Conservation (phyloP, 495 filamentous ascomycete species). For the Usnea hakonensis region DNA sequence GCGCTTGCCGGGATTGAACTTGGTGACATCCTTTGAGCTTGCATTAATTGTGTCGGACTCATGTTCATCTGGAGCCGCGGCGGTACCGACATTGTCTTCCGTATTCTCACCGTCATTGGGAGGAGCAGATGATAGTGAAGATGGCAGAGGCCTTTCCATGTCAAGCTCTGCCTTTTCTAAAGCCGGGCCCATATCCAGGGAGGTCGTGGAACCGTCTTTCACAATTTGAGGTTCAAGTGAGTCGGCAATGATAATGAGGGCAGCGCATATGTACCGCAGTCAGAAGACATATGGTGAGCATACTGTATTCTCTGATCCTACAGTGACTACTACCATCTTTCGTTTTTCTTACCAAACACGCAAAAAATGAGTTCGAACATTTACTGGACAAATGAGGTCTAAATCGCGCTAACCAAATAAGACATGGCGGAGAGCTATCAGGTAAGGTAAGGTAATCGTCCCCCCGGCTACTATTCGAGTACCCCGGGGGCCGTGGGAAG, state of each 20-base stretch:
- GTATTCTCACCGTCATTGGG: background rate
- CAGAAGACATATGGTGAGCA: background rate
- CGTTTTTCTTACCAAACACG: too few species aligned
- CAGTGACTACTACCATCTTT: too few species aligned
- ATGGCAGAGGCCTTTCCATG: background rate
- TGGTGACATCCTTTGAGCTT: background rate
- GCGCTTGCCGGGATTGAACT: constrained; percentile 12
- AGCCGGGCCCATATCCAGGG: background rate
- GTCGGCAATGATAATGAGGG: background rate
- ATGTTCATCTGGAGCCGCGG: background rate
- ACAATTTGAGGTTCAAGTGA: background rate
- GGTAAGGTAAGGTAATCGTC: too few species aligned
- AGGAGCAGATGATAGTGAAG: background rate
- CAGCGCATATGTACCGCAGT: background rate
- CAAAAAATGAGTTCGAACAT: too few species aligned
- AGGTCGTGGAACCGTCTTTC: background rate
- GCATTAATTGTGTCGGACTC: background rate
- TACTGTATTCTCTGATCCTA: background rate
- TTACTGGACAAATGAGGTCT: too few species aligned
- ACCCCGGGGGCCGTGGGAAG: too few species aligned
- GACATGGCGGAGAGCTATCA: too few species aligned
- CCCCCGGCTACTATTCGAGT: too few species aligned
- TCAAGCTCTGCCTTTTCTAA: background rate
- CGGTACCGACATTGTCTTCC: background rate
- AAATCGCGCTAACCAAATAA: too few species aligned